Evolutionary conservation across 768 basidiomycete species (phyloP).

Genomic region (Termitomyces sp.): DNA sequence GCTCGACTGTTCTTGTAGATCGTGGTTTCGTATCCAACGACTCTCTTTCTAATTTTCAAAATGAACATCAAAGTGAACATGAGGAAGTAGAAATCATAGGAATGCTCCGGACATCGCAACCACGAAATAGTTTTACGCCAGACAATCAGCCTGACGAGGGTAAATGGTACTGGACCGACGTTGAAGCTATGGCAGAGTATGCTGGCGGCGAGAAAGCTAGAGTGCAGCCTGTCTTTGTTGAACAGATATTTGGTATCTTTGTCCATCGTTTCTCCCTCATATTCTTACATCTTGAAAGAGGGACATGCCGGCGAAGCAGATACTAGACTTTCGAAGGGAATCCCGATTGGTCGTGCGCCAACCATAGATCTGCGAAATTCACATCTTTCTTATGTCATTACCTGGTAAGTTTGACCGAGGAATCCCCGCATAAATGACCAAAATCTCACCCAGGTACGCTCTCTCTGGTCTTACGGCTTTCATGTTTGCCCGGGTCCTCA

Average conservation of each 20-base stretch:
- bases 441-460: conserved; percentile 61
- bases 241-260: conserved; percentile 78
- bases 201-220: conserved; percentile 66
- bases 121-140: conserved; percentile 79
- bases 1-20: conserved; percentile 85
- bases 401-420: conserved; percentile 55
- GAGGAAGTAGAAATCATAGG: conserved; percentile 74
- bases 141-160: conserved; percentile 76
- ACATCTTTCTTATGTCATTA: conserved; percentile 91
- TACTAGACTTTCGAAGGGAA: conserved; percentile 54
- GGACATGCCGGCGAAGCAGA: conserved; percentile 77
- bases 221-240: conserved; percentile 86
- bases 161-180: conserved; percentile 92
- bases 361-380: conserved; percentile 88
- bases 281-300: conserved; percentile 40
- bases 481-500: conserved; percentile 71
- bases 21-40: conserved; percentile 82
- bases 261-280: not conserved
- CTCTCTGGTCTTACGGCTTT: conserved; percentile 78
- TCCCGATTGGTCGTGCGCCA: conserved; percentile 81
- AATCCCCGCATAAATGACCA: not conserved
- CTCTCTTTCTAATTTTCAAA: conserved; percentile 23
- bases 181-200: conserved; percentile 70
- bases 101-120: conserved; percentile 78
- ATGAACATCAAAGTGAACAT: conserved; percentile 35